Base-by-base conservation (phyloP, 108 stramenopile genomes). In the Poteriospumella lacustris region DNA sequence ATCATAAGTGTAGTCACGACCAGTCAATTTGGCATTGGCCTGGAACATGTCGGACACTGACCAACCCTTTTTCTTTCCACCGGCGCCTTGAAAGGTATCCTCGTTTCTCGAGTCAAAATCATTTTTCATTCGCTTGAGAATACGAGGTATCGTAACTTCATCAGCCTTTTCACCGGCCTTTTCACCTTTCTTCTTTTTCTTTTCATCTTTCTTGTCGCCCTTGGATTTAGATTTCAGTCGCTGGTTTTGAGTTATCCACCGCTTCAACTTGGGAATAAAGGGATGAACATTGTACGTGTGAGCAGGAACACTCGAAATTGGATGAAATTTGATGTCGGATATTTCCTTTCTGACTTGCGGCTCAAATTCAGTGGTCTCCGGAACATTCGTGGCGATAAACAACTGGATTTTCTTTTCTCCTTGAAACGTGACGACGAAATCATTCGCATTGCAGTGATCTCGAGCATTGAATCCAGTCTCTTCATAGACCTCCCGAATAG, bases 401-500 rank as follows among this genome's bases (percentile, higher is more conserved):
- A 81, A 33, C 12, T 39, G 59, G 36, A 78, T 76, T 15, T 33
- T 1, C 42, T 78, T 33, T 12, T 39, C 68, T 31, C 58, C 76
- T 0, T 80, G 43, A 62, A 47, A 78, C 1, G 36, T 0, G 2
- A 39, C 44, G 3, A 79, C 15, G 58, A 1, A 0, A 2, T 79
- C 68, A 0, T 79, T 19, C 26, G 2, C 12, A 34, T 26, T 38
- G 19, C 39, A 28, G 43, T 44, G 29, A 12, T 59, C 42, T 0
- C 39, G 2, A 0, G 38, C 31, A 38, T 85, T 44, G 76, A 76
- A 82, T 1, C 81, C 81, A 2, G 73, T 83, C 44, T 85, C 85
- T 80, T 85, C 85, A 24, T 59, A 29, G 28, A 80, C 79, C 60
- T 85, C 85, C 19, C 85, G 81, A 5, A 67, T 42, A 29, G 85